Percentiles rank a stretch among this genome's conserved stretches.
Conservation (phyloP, 2,329 filamentous ascomycete species). For the Xylariaceae sp. region DNA sequence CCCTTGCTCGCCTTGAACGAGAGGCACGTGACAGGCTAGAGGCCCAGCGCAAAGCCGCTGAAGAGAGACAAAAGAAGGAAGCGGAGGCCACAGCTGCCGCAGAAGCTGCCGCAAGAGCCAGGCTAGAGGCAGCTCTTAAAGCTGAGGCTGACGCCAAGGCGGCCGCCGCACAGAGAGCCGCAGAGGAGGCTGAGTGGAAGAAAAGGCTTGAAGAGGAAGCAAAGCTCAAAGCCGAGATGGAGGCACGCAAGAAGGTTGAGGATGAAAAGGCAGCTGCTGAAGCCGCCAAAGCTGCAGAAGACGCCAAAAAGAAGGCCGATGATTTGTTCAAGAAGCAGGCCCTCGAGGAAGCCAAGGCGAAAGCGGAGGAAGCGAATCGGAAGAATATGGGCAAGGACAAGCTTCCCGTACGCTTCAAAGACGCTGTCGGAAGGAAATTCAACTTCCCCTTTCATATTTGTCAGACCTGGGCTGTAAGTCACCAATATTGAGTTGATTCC, state of each 20-base stretch:
- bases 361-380: conserved; percentile 42
- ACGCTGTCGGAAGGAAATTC: conserved; percentile 86
- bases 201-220: conserved; percentile 31
- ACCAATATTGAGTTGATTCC: neutral
- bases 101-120: conserved; percentile 43
- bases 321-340: conserved; percentile 51
- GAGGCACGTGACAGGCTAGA: conserved; percentile 36
- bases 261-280: conserved; percentile 37
- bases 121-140: conserved; percentile 41
- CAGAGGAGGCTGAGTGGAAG: conserved; percentile 28
- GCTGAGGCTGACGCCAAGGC: conserved; percentile 25
- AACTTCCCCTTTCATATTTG: conserved; percentile 86
- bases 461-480: conserved; percentile 73
- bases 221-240: conserved; percentile 40
- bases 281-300: conserved; percentile 44
- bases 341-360: conserved; percentile 44
- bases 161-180: conserved; percentile 27
- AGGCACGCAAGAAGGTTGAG: conserved; percentile 38
- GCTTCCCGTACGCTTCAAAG: conserved; percentile 81
- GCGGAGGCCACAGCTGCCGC: conserved; percentile 45
- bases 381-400: conserved; percentile 56
- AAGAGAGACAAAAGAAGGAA: conserved; percentile 41
- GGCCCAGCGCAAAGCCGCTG: conserved; percentile 38
- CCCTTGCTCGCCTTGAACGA: conserved; percentile 33
- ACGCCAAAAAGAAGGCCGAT: conserved; percentile 52